phyloP scores from a whole-genome alignment of 345 rosid species.

The Aethionema arabicum region DNA sequence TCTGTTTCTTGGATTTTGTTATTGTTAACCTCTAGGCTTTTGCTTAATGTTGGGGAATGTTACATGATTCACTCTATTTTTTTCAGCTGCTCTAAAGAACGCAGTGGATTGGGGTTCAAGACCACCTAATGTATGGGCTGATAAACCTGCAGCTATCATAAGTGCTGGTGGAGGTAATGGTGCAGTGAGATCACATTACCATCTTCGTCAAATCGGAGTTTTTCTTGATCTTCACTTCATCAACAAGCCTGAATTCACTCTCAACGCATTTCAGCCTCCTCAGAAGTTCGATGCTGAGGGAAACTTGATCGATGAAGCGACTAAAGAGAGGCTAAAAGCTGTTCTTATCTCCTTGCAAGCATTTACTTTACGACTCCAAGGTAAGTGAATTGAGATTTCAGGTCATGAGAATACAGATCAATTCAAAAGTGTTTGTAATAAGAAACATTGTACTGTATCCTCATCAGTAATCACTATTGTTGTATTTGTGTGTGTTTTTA shows the following conservation, averaged over 20 bases:
- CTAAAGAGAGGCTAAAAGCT: constrained; percentile 49
- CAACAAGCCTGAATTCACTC: constrained; percentile 75
- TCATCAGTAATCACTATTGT: too few relatives aligned
- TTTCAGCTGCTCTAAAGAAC: constrained; percentile 73
- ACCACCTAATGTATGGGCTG: constrained; percentile 73
- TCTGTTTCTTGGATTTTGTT: too few relatives aligned
- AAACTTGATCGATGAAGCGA: constrained; percentile 52
- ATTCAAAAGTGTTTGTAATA: too few relatives aligned
- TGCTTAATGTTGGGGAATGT: constrained; percentile 11
- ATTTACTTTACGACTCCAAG: constrained; percentile 55
- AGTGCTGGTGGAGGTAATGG: constrained; percentile 69
- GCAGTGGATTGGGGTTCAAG: constrained; percentile 88
- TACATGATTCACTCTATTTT: not conserved
- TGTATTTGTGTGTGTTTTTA: too few relatives aligned
- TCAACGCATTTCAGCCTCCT: constrained; percentile 73
- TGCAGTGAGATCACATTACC: constrained; percentile 65
- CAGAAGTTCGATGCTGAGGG: constrained; percentile 74
- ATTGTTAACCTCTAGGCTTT: not conserved
- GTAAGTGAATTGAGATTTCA: constrained; percentile 30
- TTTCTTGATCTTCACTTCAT: constrained; percentile 83
- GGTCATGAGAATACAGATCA: not conserved
- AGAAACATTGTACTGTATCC: too few relatives aligned
- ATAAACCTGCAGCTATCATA: constrained; percentile 76
- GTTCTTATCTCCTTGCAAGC: constrained; percentile 61
- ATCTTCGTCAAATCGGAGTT: constrained; percentile 84